Evolutionary conservation across 139 green algal species (phyloP).

Genomic region (Coelastrella sp.): DNA sequence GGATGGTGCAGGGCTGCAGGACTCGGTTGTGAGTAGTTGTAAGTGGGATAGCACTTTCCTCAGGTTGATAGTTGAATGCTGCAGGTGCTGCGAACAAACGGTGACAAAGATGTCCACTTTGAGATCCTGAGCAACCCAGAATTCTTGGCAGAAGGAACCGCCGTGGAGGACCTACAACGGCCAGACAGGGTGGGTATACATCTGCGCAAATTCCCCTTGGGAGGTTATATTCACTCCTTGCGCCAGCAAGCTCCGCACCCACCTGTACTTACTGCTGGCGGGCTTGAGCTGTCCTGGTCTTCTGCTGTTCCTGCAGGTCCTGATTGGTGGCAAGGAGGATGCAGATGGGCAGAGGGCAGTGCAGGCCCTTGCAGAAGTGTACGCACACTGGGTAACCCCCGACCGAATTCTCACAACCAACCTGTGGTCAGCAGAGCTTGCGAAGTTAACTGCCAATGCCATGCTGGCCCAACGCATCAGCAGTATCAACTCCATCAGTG

Average conservation of each 20-base stretch:
- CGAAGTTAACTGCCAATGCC: conserved; percentile 98
- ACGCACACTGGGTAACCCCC: conserved; percentile 95
- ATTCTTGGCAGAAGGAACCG: conserved; percentile 89
- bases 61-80: neutral
- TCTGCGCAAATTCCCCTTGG: neutral
- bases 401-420: conserved; percentile 96
- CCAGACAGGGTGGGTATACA: conserved; percentile 35
- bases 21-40: neutral
- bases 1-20: neutral
- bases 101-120: conserved; percentile 81
- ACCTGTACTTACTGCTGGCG: neutral
- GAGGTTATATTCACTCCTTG: too few relatives aligned
- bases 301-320: conserved; percentile 35
- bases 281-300: neutral
- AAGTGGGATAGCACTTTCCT: neutral
- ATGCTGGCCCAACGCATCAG: conserved; percentile 99
- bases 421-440: conserved; percentile 98
- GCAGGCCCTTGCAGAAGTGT: conserved; percentile 85
- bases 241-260: neutral
- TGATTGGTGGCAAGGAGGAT: conserved; percentile 63
- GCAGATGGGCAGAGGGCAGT: conserved; percentile 53
- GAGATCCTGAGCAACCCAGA: conserved; percentile 98
- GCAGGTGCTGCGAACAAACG: conserved; percentile 84
- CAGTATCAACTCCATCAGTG: conserved; percentile 99
- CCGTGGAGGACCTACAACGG: conserved; percentile 19